These are phyloP conservation scores for Aspergillus sp. DNA, from an alignment of 2,329 filamentous ascomycete genomes.

Conservation along the genomic window DNA sequence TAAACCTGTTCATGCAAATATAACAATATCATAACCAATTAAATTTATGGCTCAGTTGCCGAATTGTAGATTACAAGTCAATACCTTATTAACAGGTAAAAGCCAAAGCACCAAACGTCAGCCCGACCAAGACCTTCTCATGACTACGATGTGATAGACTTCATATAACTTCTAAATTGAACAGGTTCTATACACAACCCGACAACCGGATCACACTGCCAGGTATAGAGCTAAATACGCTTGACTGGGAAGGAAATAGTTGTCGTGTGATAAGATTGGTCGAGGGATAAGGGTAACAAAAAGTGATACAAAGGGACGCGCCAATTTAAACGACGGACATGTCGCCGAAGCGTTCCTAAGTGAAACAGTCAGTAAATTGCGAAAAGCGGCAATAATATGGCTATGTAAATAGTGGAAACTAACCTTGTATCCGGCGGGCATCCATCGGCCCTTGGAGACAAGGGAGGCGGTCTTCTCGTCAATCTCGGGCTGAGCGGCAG, in stretches of 20 bases:
- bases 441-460: conserved; percentile 97
- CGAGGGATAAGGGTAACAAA: conserved; percentile 30
- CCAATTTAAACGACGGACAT: conserved; percentile 81
- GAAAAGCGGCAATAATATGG: not conserved
- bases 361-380: conserved; percentile 22
- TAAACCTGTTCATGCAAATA: too few relatives aligned
- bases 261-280: conserved; percentile 32
- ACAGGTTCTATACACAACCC: conserved; percentile 44
- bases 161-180: conserved; percentile 32
- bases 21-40: too few relatives aligned
- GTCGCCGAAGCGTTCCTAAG: conserved; percentile 97
- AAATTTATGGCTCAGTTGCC: too few relatives aligned
- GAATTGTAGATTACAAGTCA: not conserved
- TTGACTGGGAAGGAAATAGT: conserved; percentile 28
- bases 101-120: not conserved
- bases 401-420: conserved; percentile 33
- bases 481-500: conserved; percentile 90
- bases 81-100: too few relatives aligned
- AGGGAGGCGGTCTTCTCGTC: conserved; percentile 94
- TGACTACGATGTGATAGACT: not conserved
- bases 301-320: conserved; percentile 23
- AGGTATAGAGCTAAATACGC: conserved; percentile 24
- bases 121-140: not conserved
- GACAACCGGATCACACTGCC: conserved; percentile 33
- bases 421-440: conserved; percentile 98